phyloP scores from a whole-genome alignment of 2,329 filamentous ascomycete genomes.

The Phialophora macrospora region DNA sequence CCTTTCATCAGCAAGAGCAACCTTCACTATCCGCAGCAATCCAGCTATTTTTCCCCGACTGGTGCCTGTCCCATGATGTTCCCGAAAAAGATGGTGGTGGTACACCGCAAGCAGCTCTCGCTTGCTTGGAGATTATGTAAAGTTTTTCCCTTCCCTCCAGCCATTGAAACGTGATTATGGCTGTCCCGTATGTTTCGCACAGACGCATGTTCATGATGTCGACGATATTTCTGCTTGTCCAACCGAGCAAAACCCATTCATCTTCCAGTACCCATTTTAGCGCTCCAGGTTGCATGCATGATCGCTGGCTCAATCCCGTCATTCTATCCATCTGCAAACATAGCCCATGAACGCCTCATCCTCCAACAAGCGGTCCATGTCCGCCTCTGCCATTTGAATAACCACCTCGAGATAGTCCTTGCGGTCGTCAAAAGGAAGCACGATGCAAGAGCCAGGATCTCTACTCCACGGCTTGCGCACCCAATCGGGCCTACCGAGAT shows the following conservation, averaged over 20 bases:
- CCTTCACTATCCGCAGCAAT: neutral
- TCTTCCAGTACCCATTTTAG: neutral
- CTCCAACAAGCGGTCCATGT: slow-evolving; percentile 37
- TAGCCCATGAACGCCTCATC: slow-evolving; percentile 35
- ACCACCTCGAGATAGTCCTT: slow-evolving; percentile 37
- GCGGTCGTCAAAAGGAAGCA: slow-evolving; percentile 34
- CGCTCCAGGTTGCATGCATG: slow-evolving; percentile 2
- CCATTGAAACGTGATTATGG: neutral
- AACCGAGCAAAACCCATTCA: neutral
- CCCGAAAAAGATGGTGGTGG: slow-evolving; percentile 1
- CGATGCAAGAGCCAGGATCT: slow-evolving; percentile 40
- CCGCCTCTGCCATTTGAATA: slow-evolving; percentile 37
- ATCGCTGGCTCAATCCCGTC: slow-evolving; percentile 3
- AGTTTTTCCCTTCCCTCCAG: slow-evolving; percentile 2
- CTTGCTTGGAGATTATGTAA: slow-evolving; percentile 11
- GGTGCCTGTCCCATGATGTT: neutral
- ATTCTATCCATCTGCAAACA: slow-evolving; percentile 35
- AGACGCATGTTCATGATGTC: slow-evolving; percentile 2
- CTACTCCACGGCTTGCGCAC: slow-evolving; percentile 40
- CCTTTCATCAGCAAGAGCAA: neutral
- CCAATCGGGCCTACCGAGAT: slow-evolving; percentile 38
- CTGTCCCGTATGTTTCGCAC: slow-evolving; percentile 4
- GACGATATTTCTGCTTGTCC: slow-evolving; percentile 4
- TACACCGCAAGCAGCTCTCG: slow-evolving; percentile 11
- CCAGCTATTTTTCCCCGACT: neutral